phyloP scores from a whole-genome alignment of 2,329 filamentous ascomycete species.

The Elsinoe necatrix region DNA sequence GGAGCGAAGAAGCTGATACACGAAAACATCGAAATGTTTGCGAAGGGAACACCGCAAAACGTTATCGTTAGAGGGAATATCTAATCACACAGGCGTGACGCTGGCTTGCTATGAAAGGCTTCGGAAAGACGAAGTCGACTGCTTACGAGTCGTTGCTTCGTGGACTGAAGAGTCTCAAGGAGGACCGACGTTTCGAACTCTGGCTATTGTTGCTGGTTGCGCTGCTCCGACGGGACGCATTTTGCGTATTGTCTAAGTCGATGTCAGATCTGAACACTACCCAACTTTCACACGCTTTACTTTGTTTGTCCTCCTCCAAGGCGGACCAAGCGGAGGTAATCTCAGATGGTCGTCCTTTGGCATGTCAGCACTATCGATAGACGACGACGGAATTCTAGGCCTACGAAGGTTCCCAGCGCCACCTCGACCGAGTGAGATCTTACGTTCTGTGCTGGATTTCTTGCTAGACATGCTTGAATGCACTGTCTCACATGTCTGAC shows the following conservation, averaged over 20 bases:
- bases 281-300: background rate
- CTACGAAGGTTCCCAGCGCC: slow-evolving; percentile 7
- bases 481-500: background rate
- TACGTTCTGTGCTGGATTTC: background rate
- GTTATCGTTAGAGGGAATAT: slow-evolving; percentile 25
- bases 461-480: background rate
- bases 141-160: slow-evolving; percentile 3
- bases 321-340: background rate
- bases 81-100: background rate
- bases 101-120: background rate
- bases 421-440: slow-evolving; percentile 8
- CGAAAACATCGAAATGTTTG: slow-evolving; percentile 41
- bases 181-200: background rate
- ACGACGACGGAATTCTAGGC: background rate
- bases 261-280: background rate
- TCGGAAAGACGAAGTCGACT: too few species aligned
- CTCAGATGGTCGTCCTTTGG: slow-evolving; percentile 1
- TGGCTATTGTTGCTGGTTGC: background rate
- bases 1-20: slow-evolving; percentile 39
- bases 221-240: background rate
- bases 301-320: background rate
- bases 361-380: background rate
- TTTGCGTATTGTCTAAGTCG: background rate
- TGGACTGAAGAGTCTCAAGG: background rate
- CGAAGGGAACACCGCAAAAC: slow-evolving; percentile 33